A percentile compares a stretch with the other conserved stretches of the same genome.
Conservation (phyloP, 1,284 basidiomycete species). For the Puccinia coronata region DNA sequence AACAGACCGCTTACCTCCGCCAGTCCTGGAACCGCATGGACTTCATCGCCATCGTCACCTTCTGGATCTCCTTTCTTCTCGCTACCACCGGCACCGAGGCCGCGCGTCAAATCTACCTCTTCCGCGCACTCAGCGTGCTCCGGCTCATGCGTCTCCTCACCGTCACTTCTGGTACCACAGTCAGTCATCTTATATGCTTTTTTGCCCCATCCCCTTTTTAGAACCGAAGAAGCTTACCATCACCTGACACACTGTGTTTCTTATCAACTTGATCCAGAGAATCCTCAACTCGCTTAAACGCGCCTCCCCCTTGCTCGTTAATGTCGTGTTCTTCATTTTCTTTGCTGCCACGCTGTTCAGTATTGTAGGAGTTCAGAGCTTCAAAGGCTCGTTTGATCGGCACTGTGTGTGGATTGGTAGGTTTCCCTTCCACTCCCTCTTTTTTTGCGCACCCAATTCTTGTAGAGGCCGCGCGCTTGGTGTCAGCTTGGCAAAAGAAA, state of each 20-base stretch:
- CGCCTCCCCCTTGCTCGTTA: conserved; percentile 80
- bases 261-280: conserved; percentile 62
- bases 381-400: conserved; percentile 77
- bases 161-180: conserved; percentile 86
- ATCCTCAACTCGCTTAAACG: conserved; percentile 92
- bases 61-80: conserved; percentile 75
- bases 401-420: conserved; percentile 60
- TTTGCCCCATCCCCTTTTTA: neutral
- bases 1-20: conserved; percentile 70
- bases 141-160: conserved; percentile 79
- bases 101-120: conserved; percentile 62
- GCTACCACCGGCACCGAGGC: conserved; percentile 73
- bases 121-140: conserved; percentile 84
- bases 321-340: conserved; percentile 84
- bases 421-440: neutral
- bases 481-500: too few relatives aligned
- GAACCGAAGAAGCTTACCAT: neutral
- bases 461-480: too few relatives aligned
- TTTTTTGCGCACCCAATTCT: neutral
- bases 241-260: neutral
- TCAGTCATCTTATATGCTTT: conserved; percentile 20
- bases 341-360: conserved; percentile 83
- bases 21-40: conserved; percentile 95
- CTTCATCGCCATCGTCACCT: conserved; percentile 75
- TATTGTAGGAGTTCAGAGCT: conserved; percentile 86